These are phyloP conservation scores for Chrysanthemum seticuspe DNA, from an alignment of 129 eudicot genomes.

Conservation along the genomic window DNA sequence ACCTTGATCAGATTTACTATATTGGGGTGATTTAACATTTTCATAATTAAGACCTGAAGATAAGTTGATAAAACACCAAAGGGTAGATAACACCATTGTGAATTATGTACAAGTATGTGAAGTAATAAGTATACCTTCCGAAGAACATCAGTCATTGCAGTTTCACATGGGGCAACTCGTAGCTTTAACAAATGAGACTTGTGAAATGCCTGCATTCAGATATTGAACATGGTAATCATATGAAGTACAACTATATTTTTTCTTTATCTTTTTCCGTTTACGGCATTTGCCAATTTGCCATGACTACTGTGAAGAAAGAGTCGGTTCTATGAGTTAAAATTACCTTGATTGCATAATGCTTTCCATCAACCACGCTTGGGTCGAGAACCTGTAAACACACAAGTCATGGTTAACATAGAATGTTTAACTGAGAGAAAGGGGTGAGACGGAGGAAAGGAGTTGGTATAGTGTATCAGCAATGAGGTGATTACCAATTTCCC, in stretches of 20 bases:
- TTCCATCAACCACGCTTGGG: slow-evolving; percentile 69
- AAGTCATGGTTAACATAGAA: not conserved
- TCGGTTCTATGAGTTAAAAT: not conserved
- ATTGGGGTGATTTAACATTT: slow-evolving; percentile 84
- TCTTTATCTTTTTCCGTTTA: not conserved
- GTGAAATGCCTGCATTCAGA: slow-evolving; percentile 77
- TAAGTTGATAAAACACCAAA: slow-evolving; percentile 6
- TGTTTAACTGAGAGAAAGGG: not conserved
- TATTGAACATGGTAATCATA: slow-evolving; percentile 2
- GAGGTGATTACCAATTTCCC: slow-evolving; percentile 68
- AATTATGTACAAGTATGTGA: no score
- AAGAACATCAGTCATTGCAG: slow-evolving; percentile 94
- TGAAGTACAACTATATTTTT: not conserved
- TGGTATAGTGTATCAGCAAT: slow-evolving; percentile 13
- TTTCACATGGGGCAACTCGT: slow-evolving; percentile 90
- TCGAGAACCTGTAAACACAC: slow-evolving; percentile 70
- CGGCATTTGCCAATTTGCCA: not conserved
- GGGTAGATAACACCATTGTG: no score
- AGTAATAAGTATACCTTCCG: slow-evolving; percentile 57
- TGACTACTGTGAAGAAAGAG: not conserved
- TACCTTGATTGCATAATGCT: slow-evolving; percentile 96
- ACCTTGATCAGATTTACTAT: slow-evolving; percentile 92
- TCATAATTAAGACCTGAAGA: slow-evolving; percentile 87
- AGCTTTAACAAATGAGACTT: slow-evolving; percentile 83
- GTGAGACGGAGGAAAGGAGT: not conserved